Evolutionary conservation across 2,329 filamentous ascomycete genomes (phyloP).

Genomic region (Myriosclerotinia curreyana): DNA sequence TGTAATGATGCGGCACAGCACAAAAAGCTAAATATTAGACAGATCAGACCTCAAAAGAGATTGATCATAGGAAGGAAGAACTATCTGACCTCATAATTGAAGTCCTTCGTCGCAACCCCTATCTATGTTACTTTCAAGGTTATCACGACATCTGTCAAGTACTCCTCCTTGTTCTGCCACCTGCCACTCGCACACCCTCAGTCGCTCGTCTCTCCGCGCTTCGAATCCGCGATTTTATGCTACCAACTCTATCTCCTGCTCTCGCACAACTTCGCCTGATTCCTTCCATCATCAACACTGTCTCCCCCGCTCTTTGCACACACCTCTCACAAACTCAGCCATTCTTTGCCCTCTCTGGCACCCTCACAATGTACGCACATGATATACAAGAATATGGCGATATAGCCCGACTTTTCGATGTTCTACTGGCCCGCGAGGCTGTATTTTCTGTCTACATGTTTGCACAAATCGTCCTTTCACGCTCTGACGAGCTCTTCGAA

Average conservation of each 20-base stretch:
- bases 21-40: constrained; percentile 33
- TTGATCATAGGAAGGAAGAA: constrained; percentile 68
- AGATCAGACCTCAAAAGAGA: constrained; percentile 68
- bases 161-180: constrained; percentile 77
- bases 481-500: constrained; percentile 79
- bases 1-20: constrained; percentile 8
- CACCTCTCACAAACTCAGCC: constrained; percentile 80
- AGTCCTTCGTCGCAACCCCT: constrained; percentile 75
- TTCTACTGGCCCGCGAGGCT: constrained; percentile 82
- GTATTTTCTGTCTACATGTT: constrained; percentile 89
- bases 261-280: constrained; percentile 83
- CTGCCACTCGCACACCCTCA: constrained; percentile 56
- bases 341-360: constrained; percentile 91
- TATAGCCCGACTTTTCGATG: constrained; percentile 89
- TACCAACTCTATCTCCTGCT: constrained; percentile 78
- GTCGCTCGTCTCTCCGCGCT: constrained; percentile 82
- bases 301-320: constrained; percentile 66
- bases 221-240: constrained; percentile 96
- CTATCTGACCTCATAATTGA: constrained; percentile 77
- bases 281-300: constrained; percentile 71
- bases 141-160: constrained; percentile 99
- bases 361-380: constrained; percentile 93
- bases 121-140: constrained; percentile 94
- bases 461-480: constrained; percentile 78
- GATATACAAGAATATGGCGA: constrained; percentile 87